Percentiles rank a stretch among this genome's conserved stretches.
These are phyloP conservation scores for Lophium mytilinum DNA, from an alignment of 495 filamentous ascomycete species.

Conservation along the genomic window DNA sequence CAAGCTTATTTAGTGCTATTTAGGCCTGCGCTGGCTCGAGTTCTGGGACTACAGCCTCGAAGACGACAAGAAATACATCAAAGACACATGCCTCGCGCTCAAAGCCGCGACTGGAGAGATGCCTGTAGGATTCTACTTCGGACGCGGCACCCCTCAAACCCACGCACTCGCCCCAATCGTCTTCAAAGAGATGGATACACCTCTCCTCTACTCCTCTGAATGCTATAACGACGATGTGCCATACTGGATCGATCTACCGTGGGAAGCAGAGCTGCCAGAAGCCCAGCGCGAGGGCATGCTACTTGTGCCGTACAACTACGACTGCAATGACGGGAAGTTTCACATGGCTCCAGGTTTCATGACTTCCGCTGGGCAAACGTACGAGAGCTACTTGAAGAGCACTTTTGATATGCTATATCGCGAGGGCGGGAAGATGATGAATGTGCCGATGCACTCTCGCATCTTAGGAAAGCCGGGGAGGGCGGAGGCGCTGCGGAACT, in stretches of 20 bases:
- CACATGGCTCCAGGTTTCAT: constrained; percentile 31
- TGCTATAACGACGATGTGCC: constrained; percentile 32
- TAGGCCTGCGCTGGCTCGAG: constrained; percentile 27
- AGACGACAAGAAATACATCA: constrained; percentile 28
- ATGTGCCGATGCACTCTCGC: constrained; percentile 27
- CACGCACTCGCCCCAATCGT: constrained; percentile 23
- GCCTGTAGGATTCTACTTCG: constrained; percentile 30
- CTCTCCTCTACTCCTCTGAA: constrained; percentile 25
- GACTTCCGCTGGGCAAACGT: constrained; percentile 19
- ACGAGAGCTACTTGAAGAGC: constrained; percentile 28
- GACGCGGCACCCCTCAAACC: constrained; percentile 27
- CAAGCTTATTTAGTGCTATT: background rate
- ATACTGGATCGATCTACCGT: constrained; percentile 30
- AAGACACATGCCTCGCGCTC: constrained; percentile 24
- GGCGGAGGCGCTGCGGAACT: constrained; percentile 27
- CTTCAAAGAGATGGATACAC: constrained; percentile 21
- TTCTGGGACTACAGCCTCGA: constrained; percentile 28
- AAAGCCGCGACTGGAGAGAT: constrained; percentile 27
- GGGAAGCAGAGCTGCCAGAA: constrained; percentile 21
- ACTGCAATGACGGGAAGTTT: constrained; percentile 31
- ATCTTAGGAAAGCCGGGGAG: constrained; percentile 30
- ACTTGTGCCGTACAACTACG: constrained; percentile 28
- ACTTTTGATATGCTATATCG: constrained; percentile 31
- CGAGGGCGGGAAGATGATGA: constrained; percentile 33
- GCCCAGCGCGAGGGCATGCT: constrained; percentile 28